Evolutionary conservation across 148 eudicot species (phyloP).

Genomic region (Dysphania ambrosioides): DNA sequence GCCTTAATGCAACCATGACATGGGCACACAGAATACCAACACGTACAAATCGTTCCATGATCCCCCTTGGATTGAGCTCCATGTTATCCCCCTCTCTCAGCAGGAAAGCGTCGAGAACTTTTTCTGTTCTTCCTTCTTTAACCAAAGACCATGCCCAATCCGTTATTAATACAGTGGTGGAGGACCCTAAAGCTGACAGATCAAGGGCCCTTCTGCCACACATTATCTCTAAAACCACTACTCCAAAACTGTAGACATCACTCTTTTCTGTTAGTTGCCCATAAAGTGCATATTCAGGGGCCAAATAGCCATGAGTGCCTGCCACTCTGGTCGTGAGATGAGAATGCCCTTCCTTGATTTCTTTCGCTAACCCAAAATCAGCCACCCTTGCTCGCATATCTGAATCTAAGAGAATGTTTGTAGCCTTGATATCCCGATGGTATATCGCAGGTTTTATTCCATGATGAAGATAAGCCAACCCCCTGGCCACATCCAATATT

Average conservation of each 20-base stretch:
- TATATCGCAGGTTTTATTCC: constrained; percentile 77
- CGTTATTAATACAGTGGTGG: constrained; percentile 57
- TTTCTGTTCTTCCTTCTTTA: constrained; percentile 51
- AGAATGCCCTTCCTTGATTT: constrained; percentile 61
- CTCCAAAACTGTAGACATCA: constrained; percentile 38
- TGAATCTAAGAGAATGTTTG: constrained; percentile 66
- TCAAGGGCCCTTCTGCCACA: constrained; percentile 85
- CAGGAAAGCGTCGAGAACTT: constrained; percentile 51
- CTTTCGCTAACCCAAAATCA: constrained; percentile 78
- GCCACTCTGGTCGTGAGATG: constrained; percentile 80
- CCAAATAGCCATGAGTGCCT: constrained; percentile 82
- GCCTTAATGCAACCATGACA: constrained; percentile 90
- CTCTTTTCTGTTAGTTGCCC: constrained; percentile 86
- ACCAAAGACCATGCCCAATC: constrained; percentile 86
- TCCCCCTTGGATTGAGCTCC: constrained; percentile 43
- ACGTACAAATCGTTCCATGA: constrained; percentile 76
- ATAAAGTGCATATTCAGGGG: constrained; percentile 79
- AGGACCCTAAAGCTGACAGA: constrained; percentile 50
- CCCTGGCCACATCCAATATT: constrained; percentile 76
- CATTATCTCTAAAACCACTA: constrained; percentile 76
- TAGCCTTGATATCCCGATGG: constrained; percentile 76
- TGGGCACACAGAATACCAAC: constrained; percentile 90
- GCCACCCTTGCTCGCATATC: constrained; percentile 77
- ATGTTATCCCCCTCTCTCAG: constrained; percentile 33
- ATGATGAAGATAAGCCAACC: constrained; percentile 68